Conservation (phyloP, 75 land plant species). For the Chamaecyparis obtusa region DNA sequence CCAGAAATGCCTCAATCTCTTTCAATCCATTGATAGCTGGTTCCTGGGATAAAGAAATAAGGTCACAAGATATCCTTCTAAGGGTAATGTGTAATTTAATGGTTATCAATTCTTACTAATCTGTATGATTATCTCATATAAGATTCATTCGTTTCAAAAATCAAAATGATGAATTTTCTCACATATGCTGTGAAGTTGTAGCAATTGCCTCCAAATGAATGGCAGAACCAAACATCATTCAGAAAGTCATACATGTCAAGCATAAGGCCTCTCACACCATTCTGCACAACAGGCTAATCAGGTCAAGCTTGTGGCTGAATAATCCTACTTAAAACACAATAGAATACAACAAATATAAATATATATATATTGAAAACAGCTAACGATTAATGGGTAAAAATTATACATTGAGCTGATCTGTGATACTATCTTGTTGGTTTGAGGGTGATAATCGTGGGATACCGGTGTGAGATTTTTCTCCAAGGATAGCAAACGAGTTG, state of each 20-base stretch:
- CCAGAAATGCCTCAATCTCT: constrained; percentile 27
- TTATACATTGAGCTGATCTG: constrained; percentile 67
- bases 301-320: not conserved
- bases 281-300: constrained; percentile 12
- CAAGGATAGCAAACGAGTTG: constrained; percentile 61
- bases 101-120: not conserved
- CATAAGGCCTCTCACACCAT: constrained; percentile 41
- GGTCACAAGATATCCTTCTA: constrained; percentile 1
- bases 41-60: constrained; percentile 12
- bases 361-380: not conserved
- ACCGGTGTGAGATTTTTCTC: constrained; percentile 42
- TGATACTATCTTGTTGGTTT: constrained; percentile 73
- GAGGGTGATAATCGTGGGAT: constrained; percentile 26
- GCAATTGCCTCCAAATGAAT: constrained; percentile 37
- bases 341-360: not conserved
- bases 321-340: constrained; percentile 4
- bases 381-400: not conserved
- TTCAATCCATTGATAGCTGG: constrained; percentile 25
- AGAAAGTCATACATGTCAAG: constrained; percentile 39
- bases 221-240: constrained; percentile 38
- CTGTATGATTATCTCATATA: not conserved
- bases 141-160: not conserved
- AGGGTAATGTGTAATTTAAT: not conserved
- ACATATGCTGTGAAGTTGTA: constrained; percentile 39
- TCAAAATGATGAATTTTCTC: constrained; percentile 1